Evolutionary conservation across 768 basidiomycete species (phyloP).

Genomic region (Suillus subalutaceus): DNA sequence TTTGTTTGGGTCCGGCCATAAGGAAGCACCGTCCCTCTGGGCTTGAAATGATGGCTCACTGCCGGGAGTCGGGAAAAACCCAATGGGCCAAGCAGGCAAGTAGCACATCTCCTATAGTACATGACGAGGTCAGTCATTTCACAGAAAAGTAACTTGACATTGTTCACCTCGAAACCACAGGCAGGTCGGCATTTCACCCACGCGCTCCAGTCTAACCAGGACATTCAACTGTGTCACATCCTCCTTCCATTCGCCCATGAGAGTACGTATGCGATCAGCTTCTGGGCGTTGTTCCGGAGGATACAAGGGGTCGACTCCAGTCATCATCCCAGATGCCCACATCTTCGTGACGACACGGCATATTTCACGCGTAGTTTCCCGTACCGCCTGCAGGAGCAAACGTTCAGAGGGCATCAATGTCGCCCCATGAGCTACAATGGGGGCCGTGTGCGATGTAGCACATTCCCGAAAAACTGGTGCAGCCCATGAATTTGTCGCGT

Average conservation of each 20-base stretch:
- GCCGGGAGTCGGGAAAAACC: conserved; percentile 9
- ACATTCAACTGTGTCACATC: conserved; percentile 18
- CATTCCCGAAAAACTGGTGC: conserved; percentile 15
- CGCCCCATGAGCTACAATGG: background rate
- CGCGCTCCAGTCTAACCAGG: conserved; percentile 25
- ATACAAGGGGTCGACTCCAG: conserved; percentile 9
- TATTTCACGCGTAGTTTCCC: conserved; percentile 21
- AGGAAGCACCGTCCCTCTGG: background rate
- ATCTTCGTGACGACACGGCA: conserved; percentile 22
- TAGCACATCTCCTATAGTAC: conserved; percentile 33
- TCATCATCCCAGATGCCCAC: conserved; percentile 20
- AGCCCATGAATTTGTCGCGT: conserved; percentile 15
- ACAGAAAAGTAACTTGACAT: background rate
- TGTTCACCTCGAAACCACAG: conserved; percentile 17
- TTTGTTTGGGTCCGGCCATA: background rate
- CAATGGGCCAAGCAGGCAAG: conserved; percentile 26
- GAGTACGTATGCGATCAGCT: background rate
- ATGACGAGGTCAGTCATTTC: background rate
- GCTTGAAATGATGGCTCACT: background rate
- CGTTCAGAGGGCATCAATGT: conserved; percentile 16
- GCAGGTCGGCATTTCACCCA: conserved; percentile 24
- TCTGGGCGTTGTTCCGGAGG: conserved; percentile 4
- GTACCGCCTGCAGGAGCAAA: conserved; percentile 16
- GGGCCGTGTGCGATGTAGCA: conserved; percentile 15
- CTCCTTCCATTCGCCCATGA: conserved; percentile 16